Conservation (phyloP, 768 basidiomycete genomes). For the Cystofilobasidium ferigula region DNA sequence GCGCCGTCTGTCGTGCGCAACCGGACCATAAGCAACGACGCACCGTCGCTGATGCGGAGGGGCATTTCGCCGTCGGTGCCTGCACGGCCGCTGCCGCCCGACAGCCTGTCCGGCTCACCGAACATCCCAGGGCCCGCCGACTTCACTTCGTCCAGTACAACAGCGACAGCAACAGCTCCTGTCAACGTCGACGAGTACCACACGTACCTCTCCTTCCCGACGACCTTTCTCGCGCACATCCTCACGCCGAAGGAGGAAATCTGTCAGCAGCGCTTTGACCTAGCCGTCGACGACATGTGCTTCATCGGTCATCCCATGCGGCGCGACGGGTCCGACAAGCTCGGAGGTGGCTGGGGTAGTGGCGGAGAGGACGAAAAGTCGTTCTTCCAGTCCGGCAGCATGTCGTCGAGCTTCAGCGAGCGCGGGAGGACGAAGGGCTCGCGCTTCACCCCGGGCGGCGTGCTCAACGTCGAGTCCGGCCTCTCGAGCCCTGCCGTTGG, state of each 20-base stretch:
- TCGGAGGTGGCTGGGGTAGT: constrained; percentile 38
- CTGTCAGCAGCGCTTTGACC: constrained; percentile 89
- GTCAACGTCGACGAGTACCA: constrained; percentile 35
- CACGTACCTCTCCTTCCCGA: constrained; percentile 61
- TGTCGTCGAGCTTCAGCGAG: neutral
- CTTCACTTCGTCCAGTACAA: neutral
- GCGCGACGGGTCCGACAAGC: constrained; percentile 63
- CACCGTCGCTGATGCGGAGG: neutral
- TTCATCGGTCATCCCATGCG: constrained; percentile 87
- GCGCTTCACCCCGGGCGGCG: neutral
- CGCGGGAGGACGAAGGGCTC: neutral
- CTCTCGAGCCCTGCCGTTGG: neutral
- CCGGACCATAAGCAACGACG: neutral
- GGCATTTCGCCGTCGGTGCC: constrained; percentile 12
- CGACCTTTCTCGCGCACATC: constrained; percentile 67
- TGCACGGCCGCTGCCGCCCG: neutral
- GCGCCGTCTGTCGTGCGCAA: neutral
- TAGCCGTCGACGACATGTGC: constrained; percentile 77
- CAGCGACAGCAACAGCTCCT: neutral
- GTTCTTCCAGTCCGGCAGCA: neutral
- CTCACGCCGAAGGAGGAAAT: constrained; percentile 64
- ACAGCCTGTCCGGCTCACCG: neutral
- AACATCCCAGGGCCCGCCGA: neutral
- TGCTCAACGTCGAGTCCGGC: constrained; percentile 1
- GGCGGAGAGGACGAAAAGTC: neutral